Base-by-base conservation (phyloP, 1,139 yeast species). In the Geotrichum aggregatum region DNA sequence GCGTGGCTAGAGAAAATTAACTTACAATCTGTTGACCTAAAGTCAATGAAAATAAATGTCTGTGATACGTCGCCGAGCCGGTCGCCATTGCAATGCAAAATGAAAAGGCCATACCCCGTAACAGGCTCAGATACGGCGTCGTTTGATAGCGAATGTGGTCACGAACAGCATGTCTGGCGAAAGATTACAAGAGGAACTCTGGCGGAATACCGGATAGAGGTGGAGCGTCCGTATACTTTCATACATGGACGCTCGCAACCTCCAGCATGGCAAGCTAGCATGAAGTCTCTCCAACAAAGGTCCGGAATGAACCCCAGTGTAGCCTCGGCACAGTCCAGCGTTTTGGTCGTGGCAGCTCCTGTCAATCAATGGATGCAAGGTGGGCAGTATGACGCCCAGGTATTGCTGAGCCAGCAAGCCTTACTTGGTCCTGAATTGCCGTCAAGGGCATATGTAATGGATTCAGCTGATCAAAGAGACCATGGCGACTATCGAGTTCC, bases 201-300 rank as follows among this genome's bases (percentile, higher is more conserved):
- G 47, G 33, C 41, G 5, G 35, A 38, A 14, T 61, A 62, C 46
- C 56, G 65, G 14, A 44, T 24, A 13, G 65, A 62, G 43, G 48
- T 58, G 4, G 57, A 56, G 31, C 35, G 38, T 18, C 41, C 44
- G 3, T 31, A 31, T 19, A 22, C 43, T 5, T 30, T 50, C 8
- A 24, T 45, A 8, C 45, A 38, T 11, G 36, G 34, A 6, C 24
- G 30, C 1, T 10, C 43, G 4, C 39, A 44, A 7, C 35, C 31
- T 3, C 49, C 53, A 18, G 35, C 47, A 13, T 50, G 53, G 53
- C 48, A 41, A 8, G 18, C 28, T n/a, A 13, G 7, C 19, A 7
- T 40, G 16, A 34, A 34, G n/a, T 34, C 36, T n/a, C 2, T 11
- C 10, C 36, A 34, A 16, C 16, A 24, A 8, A 24, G 5, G 5